phyloP scores from a whole-genome alignment of 768 basidiomycete genomes.

The Favolaschia claudopus region DNA sequence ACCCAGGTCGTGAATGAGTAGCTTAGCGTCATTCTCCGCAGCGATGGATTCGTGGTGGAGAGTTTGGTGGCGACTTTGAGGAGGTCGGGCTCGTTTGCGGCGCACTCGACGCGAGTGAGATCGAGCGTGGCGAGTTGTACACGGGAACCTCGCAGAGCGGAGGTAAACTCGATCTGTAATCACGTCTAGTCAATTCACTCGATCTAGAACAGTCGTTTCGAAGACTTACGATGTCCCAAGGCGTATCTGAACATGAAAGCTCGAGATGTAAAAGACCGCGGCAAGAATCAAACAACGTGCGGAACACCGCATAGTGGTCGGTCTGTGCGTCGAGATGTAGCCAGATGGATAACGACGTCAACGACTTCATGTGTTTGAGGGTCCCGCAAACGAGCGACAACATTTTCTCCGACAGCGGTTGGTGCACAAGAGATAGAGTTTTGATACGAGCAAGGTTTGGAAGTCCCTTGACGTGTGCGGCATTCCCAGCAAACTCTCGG shows the following conservation, averaged over 20 bases:
- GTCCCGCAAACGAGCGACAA: slow-evolving; percentile 19
- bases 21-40: slow-evolving; percentile 8
- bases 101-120: slow-evolving; percentile 22
- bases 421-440: slow-evolving; percentile 18
- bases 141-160: slow-evolving; percentile 25
- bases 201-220: too few relatives aligned
- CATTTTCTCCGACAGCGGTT: slow-evolving; percentile 26
- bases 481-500: slow-evolving; percentile 20
- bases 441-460: slow-evolving; percentile 20
- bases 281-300: slow-evolving; percentile 20
- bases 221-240: slow-evolving; percentile 23
- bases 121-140: slow-evolving; percentile 10
- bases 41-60: slow-evolving; percentile 12
- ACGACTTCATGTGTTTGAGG: slow-evolving; percentile 21
- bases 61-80: slow-evolving; percentile 16
- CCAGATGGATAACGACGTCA: slow-evolving; percentile 25
- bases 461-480: slow-evolving; percentile 19
- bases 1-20: slow-evolving; percentile 26
- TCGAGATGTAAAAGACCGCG: slow-evolving; percentile 18
- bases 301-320: slow-evolving; percentile 26
- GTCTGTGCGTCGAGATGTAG: slow-evolving; percentile 24
- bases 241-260: slow-evolving; percentile 25
- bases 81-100: slow-evolving; percentile 17
- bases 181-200: too few relatives aligned
- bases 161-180: slow-evolving; percentile 23